A percentile compares a stretch with the other conserved stretches of the same genome.
Conservation (phyloP, 1,284 basidiomycete genomes). For the Fomes fomentarius region DNA sequence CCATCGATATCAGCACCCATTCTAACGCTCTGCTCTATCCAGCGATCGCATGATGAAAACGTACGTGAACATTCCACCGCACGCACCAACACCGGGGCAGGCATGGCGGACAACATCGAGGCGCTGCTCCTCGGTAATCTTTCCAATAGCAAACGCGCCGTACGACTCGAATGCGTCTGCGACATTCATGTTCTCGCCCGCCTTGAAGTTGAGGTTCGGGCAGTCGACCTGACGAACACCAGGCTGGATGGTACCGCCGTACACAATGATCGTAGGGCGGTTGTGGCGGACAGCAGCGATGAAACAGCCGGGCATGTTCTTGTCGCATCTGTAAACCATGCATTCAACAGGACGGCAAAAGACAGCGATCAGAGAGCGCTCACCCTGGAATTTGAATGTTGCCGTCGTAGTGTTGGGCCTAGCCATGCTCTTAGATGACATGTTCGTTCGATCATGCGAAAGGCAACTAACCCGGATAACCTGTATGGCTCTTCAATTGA, state of each 20-base stretch:
- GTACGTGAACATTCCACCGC: constrained; percentile 86
- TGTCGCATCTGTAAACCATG: constrained; percentile 62
- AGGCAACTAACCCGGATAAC: constrained; percentile 60
- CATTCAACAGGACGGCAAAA: neutral
- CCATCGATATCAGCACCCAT: too few species aligned
- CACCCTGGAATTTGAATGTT: constrained; percentile 78
- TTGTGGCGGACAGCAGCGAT: constrained; percentile 87
- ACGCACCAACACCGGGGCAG: constrained; percentile 71
- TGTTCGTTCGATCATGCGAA: neutral
- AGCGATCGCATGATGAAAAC: constrained; percentile 25
- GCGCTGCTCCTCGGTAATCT: constrained; percentile 77
- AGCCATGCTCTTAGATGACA: constrained; percentile 1
- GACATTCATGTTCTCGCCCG: constrained; percentile 82
- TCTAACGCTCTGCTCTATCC: too few species aligned
- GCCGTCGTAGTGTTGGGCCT: constrained; percentile 89
- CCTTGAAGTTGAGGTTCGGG: constrained; percentile 75
- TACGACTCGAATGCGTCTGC: constrained; percentile 85
- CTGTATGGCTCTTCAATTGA: constrained; percentile 35
- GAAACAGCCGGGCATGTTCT: constrained; percentile 92
- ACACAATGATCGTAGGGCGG: constrained; percentile 83
- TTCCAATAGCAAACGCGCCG: constrained; percentile 77
- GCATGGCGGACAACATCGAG: constrained; percentile 83
- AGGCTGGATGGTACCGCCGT: constrained; percentile 83
- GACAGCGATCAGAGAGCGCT: neutral
- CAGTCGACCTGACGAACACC: constrained; percentile 81